A percentile compares a stretch with the other conserved stretches of the same genome.
phyloP scores from a whole-genome alignment of 768 basidiomycete species.

The Tylopilus felleus region DNA sequence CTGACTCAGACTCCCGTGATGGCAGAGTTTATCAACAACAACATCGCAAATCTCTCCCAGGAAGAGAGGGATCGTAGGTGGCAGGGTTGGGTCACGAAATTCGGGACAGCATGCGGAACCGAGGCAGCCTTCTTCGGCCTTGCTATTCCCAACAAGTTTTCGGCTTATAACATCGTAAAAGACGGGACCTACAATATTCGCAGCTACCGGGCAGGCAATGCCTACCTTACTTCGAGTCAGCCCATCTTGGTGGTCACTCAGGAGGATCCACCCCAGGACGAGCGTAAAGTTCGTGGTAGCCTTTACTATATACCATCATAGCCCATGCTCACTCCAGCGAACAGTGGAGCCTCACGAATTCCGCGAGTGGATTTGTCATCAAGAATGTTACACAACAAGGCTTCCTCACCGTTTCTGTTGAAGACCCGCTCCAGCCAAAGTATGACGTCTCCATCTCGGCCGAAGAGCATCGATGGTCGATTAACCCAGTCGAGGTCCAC shows the following conservation, averaged over 20 bases:
- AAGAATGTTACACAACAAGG: background rate
- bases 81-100: background rate
- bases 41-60: background rate
- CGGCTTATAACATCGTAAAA: background rate
- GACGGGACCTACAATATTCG: slow-evolving; percentile 1
- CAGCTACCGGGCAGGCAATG: background rate
- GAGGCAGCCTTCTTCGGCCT: background rate
- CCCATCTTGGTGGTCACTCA: background rate
- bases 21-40: slow-evolving; percentile 1
- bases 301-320: fast-evolving
- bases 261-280: background rate
- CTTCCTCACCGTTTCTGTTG: background rate
- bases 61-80: background rate
- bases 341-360: background rate
- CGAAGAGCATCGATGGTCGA: background rate
- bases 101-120: background rate
- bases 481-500: background rate
- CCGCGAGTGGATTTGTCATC: background rate
- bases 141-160: background rate
- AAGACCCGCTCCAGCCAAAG: background rate
- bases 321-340: background rate
- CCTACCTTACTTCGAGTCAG: background rate
- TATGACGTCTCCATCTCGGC: background rate
- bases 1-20: background rate
- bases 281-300: background rate